phyloP scores from a whole-genome alignment of 352 stramenopile genomes.

The Aphanomyces stellatus region DNA sequence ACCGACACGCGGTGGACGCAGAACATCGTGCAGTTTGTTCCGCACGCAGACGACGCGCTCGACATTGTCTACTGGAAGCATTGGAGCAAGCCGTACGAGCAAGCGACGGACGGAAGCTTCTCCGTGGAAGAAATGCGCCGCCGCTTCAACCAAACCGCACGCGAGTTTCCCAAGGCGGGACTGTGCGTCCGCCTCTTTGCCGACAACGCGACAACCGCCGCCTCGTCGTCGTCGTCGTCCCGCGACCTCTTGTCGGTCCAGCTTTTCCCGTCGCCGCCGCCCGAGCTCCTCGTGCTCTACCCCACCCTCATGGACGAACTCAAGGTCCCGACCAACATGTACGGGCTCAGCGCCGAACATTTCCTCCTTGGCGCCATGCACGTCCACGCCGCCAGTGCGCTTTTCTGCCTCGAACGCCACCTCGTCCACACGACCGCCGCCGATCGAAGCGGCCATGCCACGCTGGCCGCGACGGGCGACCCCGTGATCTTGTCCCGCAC shows the following conservation, averaged over 20 bases:
- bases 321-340: slow-evolving; percentile 69
- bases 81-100: neutral
- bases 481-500: slow-evolving; percentile 46
- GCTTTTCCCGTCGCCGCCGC: slow-evolving; percentile 52
- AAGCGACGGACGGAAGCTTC: neutral
- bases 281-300: slow-evolving; percentile 36
- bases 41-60: slow-evolving; percentile 65
- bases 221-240: too few species aligned
- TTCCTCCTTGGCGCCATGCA: slow-evolving; percentile 67
- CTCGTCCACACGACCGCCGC: slow-evolving; percentile 56
- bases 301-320: slow-evolving; percentile 43
- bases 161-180: slow-evolving; percentile 53
- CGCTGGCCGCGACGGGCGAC: slow-evolving; percentile 56
- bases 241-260: slow-evolving; percentile 38
- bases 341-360: slow-evolving; percentile 61
- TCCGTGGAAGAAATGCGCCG: neutral
- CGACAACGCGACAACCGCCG: slow-evolving; percentile 45
- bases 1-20: slow-evolving; percentile 66
- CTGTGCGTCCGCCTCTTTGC: slow-evolving; percentile 59
- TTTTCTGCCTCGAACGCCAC: slow-evolving; percentile 64
- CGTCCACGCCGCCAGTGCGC: slow-evolving; percentile 54
- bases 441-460: slow-evolving; percentile 23
- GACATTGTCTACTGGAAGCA: slow-evolving; percentile 77
- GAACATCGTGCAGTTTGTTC: slow-evolving; percentile 67
- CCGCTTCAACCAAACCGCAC: neutral